phyloP scores from a whole-genome alignment of 257 asterid genomes.

The Nicotiana tomentosiformis region DNA sequence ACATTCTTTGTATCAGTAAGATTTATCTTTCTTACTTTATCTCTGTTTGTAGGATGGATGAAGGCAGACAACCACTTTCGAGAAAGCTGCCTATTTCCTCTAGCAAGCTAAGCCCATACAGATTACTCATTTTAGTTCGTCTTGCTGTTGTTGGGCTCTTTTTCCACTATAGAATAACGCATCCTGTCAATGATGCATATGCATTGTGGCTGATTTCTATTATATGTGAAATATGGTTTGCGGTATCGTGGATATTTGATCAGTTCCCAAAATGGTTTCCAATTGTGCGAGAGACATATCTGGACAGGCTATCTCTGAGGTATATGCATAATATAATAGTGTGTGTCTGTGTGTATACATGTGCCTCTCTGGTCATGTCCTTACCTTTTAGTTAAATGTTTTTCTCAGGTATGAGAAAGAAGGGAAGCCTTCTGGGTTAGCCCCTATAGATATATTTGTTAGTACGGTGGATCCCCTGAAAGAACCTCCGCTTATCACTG shows the following conservation, averaged over 20 bases:
- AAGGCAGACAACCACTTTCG: constrained; percentile 97
- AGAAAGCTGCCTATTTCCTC: constrained; percentile 81
- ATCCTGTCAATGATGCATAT: constrained; percentile 88
- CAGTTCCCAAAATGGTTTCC: constrained; percentile 96
- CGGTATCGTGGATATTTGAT: constrained; percentile 88
- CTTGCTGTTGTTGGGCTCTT: constrained; percentile 73
- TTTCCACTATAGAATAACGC: constrained; percentile 82
- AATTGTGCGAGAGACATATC: constrained; percentile 81
- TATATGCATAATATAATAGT: constrained; percentile 11
- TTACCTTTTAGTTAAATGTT: constrained; percentile 8
- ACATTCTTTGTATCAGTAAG: background rate
- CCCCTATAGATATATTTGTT: constrained; percentile 74
- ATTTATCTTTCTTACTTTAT: background rate
- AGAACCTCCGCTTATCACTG: constrained; percentile 97
- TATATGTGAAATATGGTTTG: constrained; percentile 95
- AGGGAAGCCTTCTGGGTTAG: constrained; percentile 86
- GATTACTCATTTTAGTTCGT: constrained; percentile 74
- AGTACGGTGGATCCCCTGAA: constrained; percentile 97
- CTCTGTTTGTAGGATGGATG: constrained; percentile 69
- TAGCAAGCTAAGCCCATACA: constrained; percentile 89
- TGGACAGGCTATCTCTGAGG: constrained; percentile 86
- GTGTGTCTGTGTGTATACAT: background rate
- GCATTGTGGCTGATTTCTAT: constrained; percentile 92
- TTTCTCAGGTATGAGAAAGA: constrained; percentile 83
- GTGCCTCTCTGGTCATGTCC: constrained; percentile 9